Base-by-base conservation (phyloP, 2,329 filamentous ascomycete genomes). In the Fusarium newnesense region DNA sequence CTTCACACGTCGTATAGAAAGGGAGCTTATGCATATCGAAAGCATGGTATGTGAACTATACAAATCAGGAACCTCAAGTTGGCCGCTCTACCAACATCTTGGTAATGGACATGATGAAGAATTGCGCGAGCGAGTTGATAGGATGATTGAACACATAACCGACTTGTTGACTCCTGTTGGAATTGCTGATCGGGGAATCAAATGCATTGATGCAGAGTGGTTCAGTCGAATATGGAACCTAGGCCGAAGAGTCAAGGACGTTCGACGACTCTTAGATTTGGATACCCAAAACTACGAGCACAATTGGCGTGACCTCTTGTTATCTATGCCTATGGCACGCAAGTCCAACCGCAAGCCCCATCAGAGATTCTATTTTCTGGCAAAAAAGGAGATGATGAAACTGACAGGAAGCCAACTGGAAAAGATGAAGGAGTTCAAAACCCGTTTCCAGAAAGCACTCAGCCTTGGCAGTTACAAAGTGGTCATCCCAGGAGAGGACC, bases 1-100 rank as follows among this genome's bases (percentile, higher is more conserved):
- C 16, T 46, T 78, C 21, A 26, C 57, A 9, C 21, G 34, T 15
- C 10, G 36, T 13, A 37, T 78, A 11, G 52, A 70, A 39, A 56
- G 62, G 26, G 77, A 79, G 59, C 60, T 71, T 30, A 47, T 52
- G 30, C 60, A 69, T 12, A 59, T 73, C 4, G 76, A 79, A 50
- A 71, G 57, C 47, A 65, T 76, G 56, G 47, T 79, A 10, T 75
- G 70, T 36, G 76, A 79, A 50, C 26, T 78, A 24, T 77, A 79
- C 28, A 56, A 70, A 18, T 47, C 71, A 21, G 65, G 73, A 6
- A 40, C 50, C 15, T 10, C 50, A 7, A 68, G 49, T 44, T 78
- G 73, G 71, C 11, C 39, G 24, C 53, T 60, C 13, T 78, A 78
- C 15, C n/a, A 24, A 7, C 15, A 42, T 2, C 64, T 58, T 9